phyloP scores from a whole-genome alignment of 1,284 basidiomycete species.

The Xerocomus nothofagi region DNA sequence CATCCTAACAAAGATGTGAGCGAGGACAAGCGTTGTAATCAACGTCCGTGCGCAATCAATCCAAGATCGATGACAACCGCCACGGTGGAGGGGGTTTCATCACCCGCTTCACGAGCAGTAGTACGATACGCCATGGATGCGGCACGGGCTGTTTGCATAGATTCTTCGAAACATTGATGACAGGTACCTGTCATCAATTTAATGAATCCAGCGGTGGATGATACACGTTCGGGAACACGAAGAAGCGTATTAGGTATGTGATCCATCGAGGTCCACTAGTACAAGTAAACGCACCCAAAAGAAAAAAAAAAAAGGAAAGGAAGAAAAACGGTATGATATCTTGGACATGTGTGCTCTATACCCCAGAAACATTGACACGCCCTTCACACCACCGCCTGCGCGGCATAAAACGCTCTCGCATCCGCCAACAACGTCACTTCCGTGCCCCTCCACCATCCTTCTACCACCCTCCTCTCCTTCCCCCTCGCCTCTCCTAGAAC shows the following conservation, averaged over 20 bases:
- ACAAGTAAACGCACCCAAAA: not conserved
- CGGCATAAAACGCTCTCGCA: constrained; percentile 55
- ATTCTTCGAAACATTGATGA: too few relatives aligned
- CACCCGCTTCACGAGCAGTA: too few relatives aligned
- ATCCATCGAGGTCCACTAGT: constrained; percentile 5
- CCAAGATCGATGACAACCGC: too few relatives aligned
- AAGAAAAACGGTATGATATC: not conserved
- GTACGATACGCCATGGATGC: too few relatives aligned
- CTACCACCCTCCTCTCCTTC: constrained; percentile 53
- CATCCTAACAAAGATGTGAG: too few relatives aligned
- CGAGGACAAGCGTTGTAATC: too few relatives aligned
- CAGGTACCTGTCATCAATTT: too few relatives aligned
- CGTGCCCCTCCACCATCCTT: constrained; percentile 58
- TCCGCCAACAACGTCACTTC: constrained; percentile 53
- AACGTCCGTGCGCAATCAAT: too few relatives aligned
- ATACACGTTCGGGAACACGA: not conserved
- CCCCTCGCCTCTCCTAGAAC: constrained; percentile 60
- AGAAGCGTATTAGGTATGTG: constrained; percentile 1
- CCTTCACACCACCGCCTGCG: constrained; percentile 31
- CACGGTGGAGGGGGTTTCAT: too few relatives aligned
- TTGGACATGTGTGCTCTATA: not conserved
- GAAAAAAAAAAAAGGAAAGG: not conserved
- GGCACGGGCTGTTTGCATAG: too few relatives aligned
- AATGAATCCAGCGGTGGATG: not conserved
- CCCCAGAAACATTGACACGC: not conserved